A percentile compares a stretch with the other conserved stretches of the same genome.
These are phyloP conservation scores for Neurospora terricola DNA, from an alignment of 495 filamentous ascomycete species.

Conservation along the genomic window DNA sequence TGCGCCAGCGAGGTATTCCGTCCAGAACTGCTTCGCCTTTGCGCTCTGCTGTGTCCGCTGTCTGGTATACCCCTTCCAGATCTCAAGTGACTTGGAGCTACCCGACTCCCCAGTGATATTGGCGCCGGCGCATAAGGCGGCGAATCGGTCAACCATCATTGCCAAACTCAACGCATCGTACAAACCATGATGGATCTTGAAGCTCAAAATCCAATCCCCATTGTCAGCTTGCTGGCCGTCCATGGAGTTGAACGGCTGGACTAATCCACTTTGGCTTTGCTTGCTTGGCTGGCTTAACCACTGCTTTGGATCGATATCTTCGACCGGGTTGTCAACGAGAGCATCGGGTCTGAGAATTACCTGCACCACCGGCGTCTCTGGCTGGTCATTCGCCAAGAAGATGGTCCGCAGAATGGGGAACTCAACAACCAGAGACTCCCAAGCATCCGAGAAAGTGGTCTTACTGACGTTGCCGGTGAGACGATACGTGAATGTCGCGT, in stretches of 20 bases:
- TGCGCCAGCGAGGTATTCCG: conserved; percentile 32
- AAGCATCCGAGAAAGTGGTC: conserved; percentile 37
- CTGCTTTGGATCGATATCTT: neutral
- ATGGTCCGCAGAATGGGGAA: conserved; percentile 51
- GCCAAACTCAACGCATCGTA: conserved; percentile 67
- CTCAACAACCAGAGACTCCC: conserved; percentile 43
- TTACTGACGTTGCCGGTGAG: conserved; percentile 24
- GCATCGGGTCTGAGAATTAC: conserved; percentile 9
- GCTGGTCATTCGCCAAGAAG: conserved; percentile 40
- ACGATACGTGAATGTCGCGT: conserved; percentile 51
- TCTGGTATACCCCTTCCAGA: conserved; percentile 15
- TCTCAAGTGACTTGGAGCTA: neutral
- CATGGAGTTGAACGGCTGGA: conserved; percentile 7
- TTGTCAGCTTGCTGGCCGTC: neutral
- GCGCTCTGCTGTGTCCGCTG: conserved; percentile 6
- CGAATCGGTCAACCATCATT: conserved; percentile 31
- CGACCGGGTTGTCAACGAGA: neutral
- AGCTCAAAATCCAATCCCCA: conserved; percentile 16
- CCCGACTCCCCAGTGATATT: neutral
- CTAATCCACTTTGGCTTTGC: conserved; percentile 1
- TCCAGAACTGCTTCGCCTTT: conserved; percentile 42
- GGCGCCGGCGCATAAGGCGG: conserved; percentile 9
- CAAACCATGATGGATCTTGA: conserved; percentile 64
- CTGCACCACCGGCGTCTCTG: conserved; percentile 43
- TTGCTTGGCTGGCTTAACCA: neutral